Base-by-base conservation (phyloP, 2,329 filamentous ascomycete genomes). In the Pseudocercospora pini-densiflorae region DNA sequence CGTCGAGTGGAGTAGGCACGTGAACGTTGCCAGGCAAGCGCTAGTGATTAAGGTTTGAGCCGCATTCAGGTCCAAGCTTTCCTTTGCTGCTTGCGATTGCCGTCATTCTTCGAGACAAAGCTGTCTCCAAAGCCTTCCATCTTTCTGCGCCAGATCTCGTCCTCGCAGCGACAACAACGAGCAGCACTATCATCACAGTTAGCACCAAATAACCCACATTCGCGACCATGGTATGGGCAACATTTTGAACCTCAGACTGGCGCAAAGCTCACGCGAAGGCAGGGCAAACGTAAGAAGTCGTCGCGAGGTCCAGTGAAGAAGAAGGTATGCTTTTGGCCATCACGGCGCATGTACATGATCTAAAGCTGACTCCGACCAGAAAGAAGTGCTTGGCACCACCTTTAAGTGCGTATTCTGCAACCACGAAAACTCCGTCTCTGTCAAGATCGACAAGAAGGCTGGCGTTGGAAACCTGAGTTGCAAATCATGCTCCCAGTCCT, bases 401-500 rank as follows among this genome's bases (percentile, higher is more conserved):
- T 99, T 99, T 80, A 92, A 94, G 64, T 99, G 95, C 78, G 89
- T 99, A 54, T 99, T 99, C 82, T 99, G 95, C 85, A 98, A 97
- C 79, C 94, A 98, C 81, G 95, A 98, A 78, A 95, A 93, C 72
- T 92, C 94, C 0, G 92, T 99, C 61, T 87, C 88, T 29, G 92
- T 97, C 72, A 95, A 96, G 80, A 86, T 99, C 59, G 93, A 99
- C 78, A 97, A 97, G 85, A 98, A 98, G 79, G 85, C 89, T 29
- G 93, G 93, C 60, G 87, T 97, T 43, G 95, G 94, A 55, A 88
- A 91, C 68, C 85, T 99, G 27, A 88, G 90, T 66, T 99, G 95
- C 83, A 97, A 94, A 78, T 88, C 97, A 61, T 99, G 95, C 80
- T 94, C 92, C 2, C 94, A 98, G 81, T 90, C 89, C 67, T 99